Base-by-base conservation (phyloP, 148 eudicot genomes). In the Cornus kousa region DNA sequence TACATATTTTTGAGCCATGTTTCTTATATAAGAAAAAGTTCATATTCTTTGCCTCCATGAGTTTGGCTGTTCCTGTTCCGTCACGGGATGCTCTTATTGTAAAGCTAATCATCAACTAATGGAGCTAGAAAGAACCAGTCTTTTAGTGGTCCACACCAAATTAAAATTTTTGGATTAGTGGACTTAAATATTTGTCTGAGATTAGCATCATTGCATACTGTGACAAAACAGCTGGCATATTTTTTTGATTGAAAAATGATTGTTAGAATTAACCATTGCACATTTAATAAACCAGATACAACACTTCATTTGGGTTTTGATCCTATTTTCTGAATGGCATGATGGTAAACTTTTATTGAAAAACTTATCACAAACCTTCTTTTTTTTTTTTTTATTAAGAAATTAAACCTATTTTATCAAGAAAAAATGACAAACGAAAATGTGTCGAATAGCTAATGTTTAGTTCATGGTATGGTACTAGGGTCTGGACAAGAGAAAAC, bases 31-130 rank as follows among this genome's bases (percentile, higher is more conserved):
- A 39, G 75, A 79, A 74, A 71, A 57, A 55, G 74, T 37, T 22
- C 46, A 80, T 82, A 86, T 86, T 86, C 78, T 80, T 86, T 81
- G 83, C 86, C 79, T 87, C 72, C 80, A 60, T 24, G 67, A 40
- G 76, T 76, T 77, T 65, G 69, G 65, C n/a, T n/a, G 32, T 76
- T 79, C 67, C 80, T 68, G 50, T 71, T 84, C 22, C 81, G 75
- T 80, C 83, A 82, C 81, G 70, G 46, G 83, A 50, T 50, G 59
- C 32, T 20, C 13, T 23, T 48, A 33, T 43, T 28, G 1, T 1
- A 23, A 13, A 24, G 62, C 7, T 28, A 60, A 59, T 53, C 77
- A 33, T 60, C 23, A 62, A 62, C 66, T 20, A 20, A n/a, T 62
- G 66, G 59, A 17, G 19, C 19, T 53, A 53, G 59, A 53, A 53